Conservation (phyloP, 108 stramenopile genomes). For the Fistulifera pelliculosa region DNA sequence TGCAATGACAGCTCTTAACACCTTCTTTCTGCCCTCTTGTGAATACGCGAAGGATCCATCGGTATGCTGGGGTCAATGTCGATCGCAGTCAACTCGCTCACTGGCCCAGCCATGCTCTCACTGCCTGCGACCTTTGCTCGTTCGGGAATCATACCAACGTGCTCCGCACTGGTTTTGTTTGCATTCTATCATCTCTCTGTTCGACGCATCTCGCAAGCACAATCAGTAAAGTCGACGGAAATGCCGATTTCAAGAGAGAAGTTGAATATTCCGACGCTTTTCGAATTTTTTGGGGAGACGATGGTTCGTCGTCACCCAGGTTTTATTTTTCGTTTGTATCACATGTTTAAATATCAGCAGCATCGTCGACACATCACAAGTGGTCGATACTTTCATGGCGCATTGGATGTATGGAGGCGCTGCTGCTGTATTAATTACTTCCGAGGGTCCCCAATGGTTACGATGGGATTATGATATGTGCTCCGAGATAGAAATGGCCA, state of each 20-base stretch:
- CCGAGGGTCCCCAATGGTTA: background rate
- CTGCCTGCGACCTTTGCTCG: conserved; percentile 61
- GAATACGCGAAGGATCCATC: conserved; percentile 30
- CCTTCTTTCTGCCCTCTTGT: too few relatives aligned
- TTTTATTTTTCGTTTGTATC: conserved; percentile 27
- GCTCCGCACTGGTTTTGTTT: conserved; percentile 24
- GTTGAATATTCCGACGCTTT: conserved; percentile 34
- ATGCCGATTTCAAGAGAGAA: conserved; percentile 22
- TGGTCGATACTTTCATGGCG: conserved; percentile 28
- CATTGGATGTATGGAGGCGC: conserved; percentile 9
- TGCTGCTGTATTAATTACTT: background rate
- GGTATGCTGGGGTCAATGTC: conserved; percentile 50
- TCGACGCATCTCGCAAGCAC: conserved; percentile 41
- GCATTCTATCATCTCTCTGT: conserved; percentile 30
- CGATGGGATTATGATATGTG: conserved; percentile 7
- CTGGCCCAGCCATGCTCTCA: conserved; percentile 72
- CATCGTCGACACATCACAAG: conserved; percentile 33
- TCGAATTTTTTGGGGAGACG: conserved; percentile 20
- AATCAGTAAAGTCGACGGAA: conserved; percentile 35
- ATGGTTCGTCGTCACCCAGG: conserved; percentile 21
- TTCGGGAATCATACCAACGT: conserved; percentile 60
- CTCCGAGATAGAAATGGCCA: background rate
- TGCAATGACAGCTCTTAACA: too few relatives aligned
- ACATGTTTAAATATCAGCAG: conserved; percentile 27
- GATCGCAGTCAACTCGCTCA: conserved; percentile 60